Percentiles rank a stretch among this genome's conserved stretches.
Evolutionary conservation across 1,284 basidiomycete species (phyloP).

Genomic region (Cutaneotrichosporon spelunceum): DNA sequence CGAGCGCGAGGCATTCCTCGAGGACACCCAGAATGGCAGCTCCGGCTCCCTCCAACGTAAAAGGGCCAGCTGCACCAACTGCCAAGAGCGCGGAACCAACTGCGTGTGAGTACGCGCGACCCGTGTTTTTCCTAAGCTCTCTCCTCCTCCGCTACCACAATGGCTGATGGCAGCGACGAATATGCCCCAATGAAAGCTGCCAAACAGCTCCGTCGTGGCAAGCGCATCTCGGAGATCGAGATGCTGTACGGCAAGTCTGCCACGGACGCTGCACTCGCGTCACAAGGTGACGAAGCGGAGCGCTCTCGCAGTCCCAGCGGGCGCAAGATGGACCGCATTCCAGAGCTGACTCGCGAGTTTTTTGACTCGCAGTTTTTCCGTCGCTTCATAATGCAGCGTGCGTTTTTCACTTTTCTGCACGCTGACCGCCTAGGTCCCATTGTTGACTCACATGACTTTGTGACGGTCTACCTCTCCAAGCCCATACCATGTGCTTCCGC

Average conservation of each 20-base stretch:
- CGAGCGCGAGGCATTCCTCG: constrained; percentile 17
- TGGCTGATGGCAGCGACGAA: constrained; percentile 60
- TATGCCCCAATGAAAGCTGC: constrained; percentile 82
- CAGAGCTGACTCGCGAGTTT: constrained; percentile 69
- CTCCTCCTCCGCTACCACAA: neutral
- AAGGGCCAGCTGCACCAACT: constrained; percentile 69
- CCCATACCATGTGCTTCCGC: constrained; percentile 56
- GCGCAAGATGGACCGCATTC: constrained; percentile 21
- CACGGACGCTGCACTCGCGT: constrained; percentile 34
- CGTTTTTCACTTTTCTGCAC: constrained; percentile 31
- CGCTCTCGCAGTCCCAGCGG: constrained; percentile 19
- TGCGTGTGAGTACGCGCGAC: constrained; percentile 64
- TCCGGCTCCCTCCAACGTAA: constrained; percentile 8
- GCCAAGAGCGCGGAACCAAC: constrained; percentile 75
- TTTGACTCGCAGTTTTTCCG: constrained; percentile 77
- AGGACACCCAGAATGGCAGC: constrained; percentile 14
- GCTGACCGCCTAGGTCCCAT: constrained; percentile 46
- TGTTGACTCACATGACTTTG: constrained; percentile 64
- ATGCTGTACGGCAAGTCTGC: constrained; percentile 41
- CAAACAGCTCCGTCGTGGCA: constrained; percentile 74
- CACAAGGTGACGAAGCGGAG: constrained; percentile 27
- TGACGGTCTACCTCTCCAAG: constrained; percentile 57
- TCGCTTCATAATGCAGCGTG: constrained; percentile 76
- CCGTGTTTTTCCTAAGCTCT: neutral
- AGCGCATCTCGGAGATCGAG: constrained; percentile 76